phyloP scores from a whole-genome alignment of 2,329 filamentous ascomycete species.

The Fusarium cicatricum region DNA sequence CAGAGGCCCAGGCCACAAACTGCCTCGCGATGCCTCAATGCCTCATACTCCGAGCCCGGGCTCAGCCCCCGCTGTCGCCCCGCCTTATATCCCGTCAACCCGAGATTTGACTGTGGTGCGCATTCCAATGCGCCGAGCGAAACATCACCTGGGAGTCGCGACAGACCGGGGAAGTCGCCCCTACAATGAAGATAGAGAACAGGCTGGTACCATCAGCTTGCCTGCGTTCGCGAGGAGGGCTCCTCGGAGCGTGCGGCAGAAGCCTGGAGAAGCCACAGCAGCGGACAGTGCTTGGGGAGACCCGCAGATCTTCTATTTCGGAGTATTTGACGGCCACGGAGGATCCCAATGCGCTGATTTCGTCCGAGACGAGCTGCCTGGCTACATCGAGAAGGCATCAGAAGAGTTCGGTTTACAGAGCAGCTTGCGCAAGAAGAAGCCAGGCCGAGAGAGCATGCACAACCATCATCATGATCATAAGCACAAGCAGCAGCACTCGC shows the following conservation, averaged over 20 bases:
- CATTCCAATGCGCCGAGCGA: slow-evolving; percentile 91
- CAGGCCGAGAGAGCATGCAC: slow-evolving; percentile 37
- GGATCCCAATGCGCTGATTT: slow-evolving; percentile 90
- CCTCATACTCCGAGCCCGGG: slow-evolving; percentile 71
- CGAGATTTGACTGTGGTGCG: slow-evolving; percentile 92
- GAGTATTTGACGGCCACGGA: slow-evolving; percentile 94
- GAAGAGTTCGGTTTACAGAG: slow-evolving; percentile 79
- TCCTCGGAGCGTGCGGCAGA: slow-evolving; percentile 68
- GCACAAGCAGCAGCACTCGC: slow-evolving; percentile 17
- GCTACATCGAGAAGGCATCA: slow-evolving; percentile 86
- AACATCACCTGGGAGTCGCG: slow-evolving; percentile 91
- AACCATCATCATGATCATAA: slow-evolving; percentile 35
- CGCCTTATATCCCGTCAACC: slow-evolving; percentile 62
- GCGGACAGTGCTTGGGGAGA: slow-evolving; percentile 85
- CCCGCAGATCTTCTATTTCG: slow-evolving; percentile 98
- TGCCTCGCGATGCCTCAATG: slow-evolving; percentile 83
- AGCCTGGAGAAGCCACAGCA: slow-evolving; percentile 67
- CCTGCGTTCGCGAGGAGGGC: slow-evolving; percentile 89
- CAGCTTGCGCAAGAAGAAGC: slow-evolving; percentile 66
- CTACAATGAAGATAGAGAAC: slow-evolving; percentile 93
- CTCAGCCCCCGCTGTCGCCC: slow-evolving; percentile 65
- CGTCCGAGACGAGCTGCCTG: slow-evolving; percentile 82
- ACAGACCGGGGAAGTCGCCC: slow-evolving; percentile 82
- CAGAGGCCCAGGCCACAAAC: slow-evolving; percentile 77
- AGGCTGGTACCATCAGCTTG: slow-evolving; percentile 92